Evolutionary conservation across 2,329 filamentous ascomycete species (phyloP).

Genomic region (Aspergillus aculeatus): DNA sequence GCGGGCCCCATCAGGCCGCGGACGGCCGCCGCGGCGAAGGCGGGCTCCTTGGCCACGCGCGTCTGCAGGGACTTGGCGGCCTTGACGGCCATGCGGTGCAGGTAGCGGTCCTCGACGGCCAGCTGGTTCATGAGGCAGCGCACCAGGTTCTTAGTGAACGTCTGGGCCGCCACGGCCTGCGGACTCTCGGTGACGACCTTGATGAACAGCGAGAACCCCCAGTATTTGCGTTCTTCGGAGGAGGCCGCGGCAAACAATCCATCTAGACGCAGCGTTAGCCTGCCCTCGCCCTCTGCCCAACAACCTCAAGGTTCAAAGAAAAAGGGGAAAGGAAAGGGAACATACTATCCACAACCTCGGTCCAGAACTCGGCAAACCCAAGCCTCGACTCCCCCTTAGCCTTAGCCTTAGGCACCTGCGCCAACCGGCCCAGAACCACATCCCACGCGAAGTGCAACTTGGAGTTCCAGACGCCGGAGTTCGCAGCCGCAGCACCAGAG

Average conservation of each 20-base stretch:
- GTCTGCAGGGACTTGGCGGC: constrained; percentile 69
- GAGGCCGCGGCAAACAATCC: constrained; percentile 78
- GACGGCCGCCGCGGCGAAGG: constrained; percentile 61
- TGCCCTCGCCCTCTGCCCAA: no score
- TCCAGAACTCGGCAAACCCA: constrained; percentile 76
- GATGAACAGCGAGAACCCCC: constrained; percentile 84
- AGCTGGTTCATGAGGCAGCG: constrained; percentile 80
- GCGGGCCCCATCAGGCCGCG: constrained; percentile 67
- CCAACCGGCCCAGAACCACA: constrained; percentile 61
- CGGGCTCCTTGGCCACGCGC: constrained; percentile 61
- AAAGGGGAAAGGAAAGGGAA: constrained; percentile 15
- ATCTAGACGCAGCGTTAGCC: constrained; percentile 52
- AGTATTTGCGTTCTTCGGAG: constrained; percentile 85
- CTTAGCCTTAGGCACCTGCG: constrained; percentile 28
- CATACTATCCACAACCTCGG: constrained; percentile 79
- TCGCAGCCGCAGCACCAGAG: constrained; percentile 30
- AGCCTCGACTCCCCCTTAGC: constrained; percentile 34
- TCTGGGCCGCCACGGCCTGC: constrained; percentile 50
- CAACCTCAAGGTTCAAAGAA: no score
- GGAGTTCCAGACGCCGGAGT: constrained; percentile 71
- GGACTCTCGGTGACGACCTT: constrained; percentile 63
- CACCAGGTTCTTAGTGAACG: constrained; percentile 84
- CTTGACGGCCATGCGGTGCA: constrained; percentile 76
- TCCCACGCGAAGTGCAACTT: constrained; percentile 89
- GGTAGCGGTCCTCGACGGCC: constrained; percentile 70